Evolutionary conservation across 805 yeast genomes (phyloP).

Genomic region (Ogataea minuta): DNA sequence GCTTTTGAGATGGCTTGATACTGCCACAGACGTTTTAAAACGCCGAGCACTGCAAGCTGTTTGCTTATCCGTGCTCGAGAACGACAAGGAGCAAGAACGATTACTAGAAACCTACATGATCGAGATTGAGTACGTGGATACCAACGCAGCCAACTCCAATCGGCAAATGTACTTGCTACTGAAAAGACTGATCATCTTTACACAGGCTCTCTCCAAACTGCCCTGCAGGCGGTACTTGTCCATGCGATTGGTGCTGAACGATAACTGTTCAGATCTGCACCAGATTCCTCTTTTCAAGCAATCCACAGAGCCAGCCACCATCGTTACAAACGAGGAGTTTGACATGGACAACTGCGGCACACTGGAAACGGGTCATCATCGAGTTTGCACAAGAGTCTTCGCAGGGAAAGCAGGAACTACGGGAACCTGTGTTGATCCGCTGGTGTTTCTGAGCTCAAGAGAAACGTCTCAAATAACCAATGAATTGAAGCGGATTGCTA

Average conservation of each 20-base stretch:
- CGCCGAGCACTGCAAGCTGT: constrained; percentile 36
- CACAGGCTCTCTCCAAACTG: constrained; percentile 52
- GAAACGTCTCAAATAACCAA: constrained; percentile 26
- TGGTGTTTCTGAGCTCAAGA: too few species aligned
- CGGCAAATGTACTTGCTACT: constrained; percentile 47
- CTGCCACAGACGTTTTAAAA: constrained; percentile 35
- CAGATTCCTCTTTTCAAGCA: constrained; percentile 46
- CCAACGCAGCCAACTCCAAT: constrained; percentile 38
- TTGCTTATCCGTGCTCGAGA: constrained; percentile 44
- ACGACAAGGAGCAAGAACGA: constrained; percentile 41
- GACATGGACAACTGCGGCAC: constrained; percentile 26
- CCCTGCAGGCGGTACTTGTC: constrained; percentile 47
- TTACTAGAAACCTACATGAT: constrained; percentile 53
- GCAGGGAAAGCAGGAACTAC: constrained; percentile 15
- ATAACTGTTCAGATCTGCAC: constrained; percentile 43
- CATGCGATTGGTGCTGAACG: constrained; percentile 47
- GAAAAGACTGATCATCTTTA: constrained; percentile 49
- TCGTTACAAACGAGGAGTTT: constrained; percentile 18
- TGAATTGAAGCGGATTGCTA: constrained; percentile 18
- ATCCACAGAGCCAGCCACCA: constrained; percentile 39
- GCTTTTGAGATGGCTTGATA: constrained; percentile 53
- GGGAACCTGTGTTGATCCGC: too few species aligned
- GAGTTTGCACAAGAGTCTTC: constrained; percentile 23
- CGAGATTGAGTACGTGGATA: constrained; percentile 38
- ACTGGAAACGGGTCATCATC: constrained; percentile 25